These are phyloP conservation scores for Aschersonia sp. DNA, from an alignment of 2,329 filamentous ascomycete species.

Conservation along the genomic window DNA sequence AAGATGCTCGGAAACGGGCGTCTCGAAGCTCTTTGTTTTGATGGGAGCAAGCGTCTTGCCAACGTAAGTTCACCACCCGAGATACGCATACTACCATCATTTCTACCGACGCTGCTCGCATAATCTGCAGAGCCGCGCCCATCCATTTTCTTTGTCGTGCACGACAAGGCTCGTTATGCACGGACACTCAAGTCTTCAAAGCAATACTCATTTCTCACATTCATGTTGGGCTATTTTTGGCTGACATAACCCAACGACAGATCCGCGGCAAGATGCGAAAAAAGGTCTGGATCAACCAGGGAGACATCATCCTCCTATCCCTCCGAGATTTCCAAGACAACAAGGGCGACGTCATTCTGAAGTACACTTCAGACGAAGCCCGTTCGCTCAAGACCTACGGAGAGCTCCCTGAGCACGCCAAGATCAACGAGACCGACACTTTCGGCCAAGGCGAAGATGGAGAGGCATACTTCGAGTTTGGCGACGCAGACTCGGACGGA, in stretches of 20 bases:
- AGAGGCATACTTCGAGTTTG: slow-evolving; percentile 97
- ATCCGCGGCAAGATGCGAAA: slow-evolving; percentile 89
- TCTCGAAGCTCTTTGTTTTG: slow-evolving; percentile 87
- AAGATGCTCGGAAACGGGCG: slow-evolving; percentile 97
- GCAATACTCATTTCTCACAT: too few relatives aligned
- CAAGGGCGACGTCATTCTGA: slow-evolving; percentile 93
- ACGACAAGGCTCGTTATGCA: too few relatives aligned
- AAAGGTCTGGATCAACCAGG: slow-evolving; percentile 99
- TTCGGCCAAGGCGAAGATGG: slow-evolving; percentile 85
- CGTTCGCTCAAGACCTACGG: slow-evolving; percentile 92
- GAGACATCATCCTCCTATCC: slow-evolving; percentile 80
- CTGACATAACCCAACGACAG: slow-evolving; percentile 7
- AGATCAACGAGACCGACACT: slow-evolving; percentile 99
- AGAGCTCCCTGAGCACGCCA: slow-evolving; percentile 90
- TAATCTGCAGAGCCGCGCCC: too few relatives aligned
- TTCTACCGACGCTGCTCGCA: too few relatives aligned
- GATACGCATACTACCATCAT: too few relatives aligned
- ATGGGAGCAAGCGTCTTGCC: slow-evolving; percentile 44
- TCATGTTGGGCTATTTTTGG: too few relatives aligned
- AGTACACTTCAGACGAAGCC: slow-evolving; percentile 93
- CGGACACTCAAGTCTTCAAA: too few relatives aligned
- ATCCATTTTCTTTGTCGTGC: too few relatives aligned
- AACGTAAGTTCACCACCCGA: slow-evolving; percentile 15
- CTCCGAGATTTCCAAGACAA: slow-evolving; percentile 89
- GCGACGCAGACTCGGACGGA: slow-evolving; percentile 63